Percentiles rank a stretch among this genome's conserved stretches.
Evolutionary conservation across 2,329 filamentous ascomycete genomes (phyloP).

Genomic region (Trichoderma sp.): DNA sequence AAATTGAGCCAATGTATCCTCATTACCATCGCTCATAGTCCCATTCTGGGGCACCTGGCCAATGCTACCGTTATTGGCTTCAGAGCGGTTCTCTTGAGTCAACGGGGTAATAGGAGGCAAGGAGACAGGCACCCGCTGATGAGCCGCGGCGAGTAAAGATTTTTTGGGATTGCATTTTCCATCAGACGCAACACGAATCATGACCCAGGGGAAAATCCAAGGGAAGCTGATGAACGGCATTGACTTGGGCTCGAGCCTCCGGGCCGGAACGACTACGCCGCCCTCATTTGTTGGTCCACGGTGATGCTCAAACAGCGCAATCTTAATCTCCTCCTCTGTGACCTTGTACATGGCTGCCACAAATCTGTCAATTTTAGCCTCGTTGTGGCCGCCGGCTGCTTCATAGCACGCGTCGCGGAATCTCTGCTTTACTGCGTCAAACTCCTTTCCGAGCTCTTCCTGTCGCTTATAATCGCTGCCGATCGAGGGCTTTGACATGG

Average conservation of each 20-base stretch:
- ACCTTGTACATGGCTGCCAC: constrained; percentile 86
- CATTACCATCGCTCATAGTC: not conserved
- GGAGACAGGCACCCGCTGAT: not conserved
- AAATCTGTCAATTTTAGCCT: constrained; percentile 65
- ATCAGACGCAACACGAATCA: constrained; percentile 37
- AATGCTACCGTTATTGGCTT: not conserved
- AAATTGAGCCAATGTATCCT: not conserved
- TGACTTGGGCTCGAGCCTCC: constrained; percentile 38
- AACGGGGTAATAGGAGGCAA: not conserved
- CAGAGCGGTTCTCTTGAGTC: not conserved
- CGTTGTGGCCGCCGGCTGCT: constrained; percentile 61
- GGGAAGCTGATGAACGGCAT: constrained; percentile 92
- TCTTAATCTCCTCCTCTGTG: constrained; percentile 69
- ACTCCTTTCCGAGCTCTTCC: constrained; percentile 75
- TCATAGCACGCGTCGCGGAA: constrained; percentile 69
- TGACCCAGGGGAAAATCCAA: constrained; percentile 77
- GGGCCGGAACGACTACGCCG: constrained; percentile 31
- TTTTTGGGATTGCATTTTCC: constrained; percentile 29
- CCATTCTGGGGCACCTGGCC: not conserved
- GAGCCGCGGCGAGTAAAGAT: constrained; percentile 24
- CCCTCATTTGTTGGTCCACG: constrained; percentile 36
- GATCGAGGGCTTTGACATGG: constrained; percentile 71
- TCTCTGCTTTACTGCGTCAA: constrained; percentile 64
- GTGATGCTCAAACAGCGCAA: constrained; percentile 53
- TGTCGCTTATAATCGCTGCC: constrained; percentile 82